These are phyloP conservation scores for Tothia fuscella DNA, from an alignment of 2,329 filamentous ascomycete genomes.

Conservation along the genomic window DNA sequence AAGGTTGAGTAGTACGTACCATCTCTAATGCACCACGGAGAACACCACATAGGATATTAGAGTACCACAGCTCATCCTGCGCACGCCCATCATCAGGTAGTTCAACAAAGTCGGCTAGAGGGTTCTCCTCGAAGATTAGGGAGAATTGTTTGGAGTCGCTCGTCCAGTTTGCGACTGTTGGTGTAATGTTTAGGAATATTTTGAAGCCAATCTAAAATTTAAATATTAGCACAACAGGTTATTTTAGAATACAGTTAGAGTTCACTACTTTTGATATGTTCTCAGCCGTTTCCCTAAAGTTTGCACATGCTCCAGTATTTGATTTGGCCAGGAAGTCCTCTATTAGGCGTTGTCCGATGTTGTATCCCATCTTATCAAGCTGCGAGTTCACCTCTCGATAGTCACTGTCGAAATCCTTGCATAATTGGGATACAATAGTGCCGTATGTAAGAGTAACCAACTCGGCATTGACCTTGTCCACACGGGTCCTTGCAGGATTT, in stretches of 20 bases:
- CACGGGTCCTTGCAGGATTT: slow-evolving; percentile 55
- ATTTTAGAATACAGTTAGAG: not conserved
- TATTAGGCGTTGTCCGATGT: slow-evolving; percentile 89
- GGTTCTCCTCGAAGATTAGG: slow-evolving; percentile 92
- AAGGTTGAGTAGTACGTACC: slow-evolving; percentile 43
- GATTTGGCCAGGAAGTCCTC: slow-evolving; percentile 97
- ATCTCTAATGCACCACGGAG: slow-evolving; percentile 87
- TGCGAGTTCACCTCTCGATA: slow-evolving; percentile 96
- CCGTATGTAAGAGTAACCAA: slow-evolving; percentile 95
- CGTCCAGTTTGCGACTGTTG: slow-evolving; percentile 89
- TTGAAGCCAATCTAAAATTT: slow-evolving; percentile 81
- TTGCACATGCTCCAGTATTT: slow-evolving; percentile 67
- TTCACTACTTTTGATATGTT: slow-evolving; percentile 74
- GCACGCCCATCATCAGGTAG: slow-evolving; percentile 89
- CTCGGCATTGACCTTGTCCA: slow-evolving; percentile 97
- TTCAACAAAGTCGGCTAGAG: slow-evolving; percentile 93
- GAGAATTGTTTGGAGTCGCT: slow-evolving; percentile 95
- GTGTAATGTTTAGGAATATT: slow-evolving; percentile 95
- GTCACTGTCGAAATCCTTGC: slow-evolving; percentile 89
- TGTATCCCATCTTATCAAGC: slow-evolving; percentile 98
- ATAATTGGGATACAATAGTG: slow-evolving; percentile 91
- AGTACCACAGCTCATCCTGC: slow-evolving; percentile 97
- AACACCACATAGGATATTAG: slow-evolving; percentile 91
- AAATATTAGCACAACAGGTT: slow-evolving; percentile 1
- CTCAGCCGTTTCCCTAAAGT: slow-evolving; percentile 92